phyloP scores from a whole-genome alignment of 495 filamentous ascomycete species.

The Penicillium egyptiacum region DNA sequence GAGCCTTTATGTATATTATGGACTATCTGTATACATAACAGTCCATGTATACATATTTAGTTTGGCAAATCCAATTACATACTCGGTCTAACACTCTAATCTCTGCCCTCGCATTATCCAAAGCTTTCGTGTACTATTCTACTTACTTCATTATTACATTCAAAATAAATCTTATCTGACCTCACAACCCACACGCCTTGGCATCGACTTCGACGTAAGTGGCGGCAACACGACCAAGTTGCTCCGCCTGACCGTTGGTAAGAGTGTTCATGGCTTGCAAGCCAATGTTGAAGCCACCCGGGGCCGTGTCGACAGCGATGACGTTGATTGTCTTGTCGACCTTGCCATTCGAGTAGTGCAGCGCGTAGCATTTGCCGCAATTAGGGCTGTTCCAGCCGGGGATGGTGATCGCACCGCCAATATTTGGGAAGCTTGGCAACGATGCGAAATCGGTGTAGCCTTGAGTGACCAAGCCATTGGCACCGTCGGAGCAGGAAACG shows the following conservation, averaged over 20 bases:
- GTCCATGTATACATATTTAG: neutral
- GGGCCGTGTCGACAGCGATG: slow-evolving; percentile 64
- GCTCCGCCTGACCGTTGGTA: slow-evolving; percentile 55
- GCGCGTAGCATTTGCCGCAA: slow-evolving; percentile 71
- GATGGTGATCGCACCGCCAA: slow-evolving; percentile 64
- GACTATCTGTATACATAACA: slow-evolving; percentile 7
- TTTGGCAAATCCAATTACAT: slow-evolving; percentile 14
- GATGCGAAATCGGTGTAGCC: slow-evolving; percentile 65
- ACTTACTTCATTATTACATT: neutral
- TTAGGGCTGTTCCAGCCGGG: slow-evolving; percentile 55
- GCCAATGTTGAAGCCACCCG: slow-evolving; percentile 62
- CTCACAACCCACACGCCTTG: slow-evolving; percentile 41
- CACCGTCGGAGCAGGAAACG: slow-evolving; percentile 57
- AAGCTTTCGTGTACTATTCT: neutral
- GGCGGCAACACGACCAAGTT: slow-evolving; percentile 58
- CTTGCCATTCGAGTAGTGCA: slow-evolving; percentile 49
- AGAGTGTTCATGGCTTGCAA: slow-evolving; percentile 64
- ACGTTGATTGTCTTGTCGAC: slow-evolving; percentile 60
- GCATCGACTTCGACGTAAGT: slow-evolving; percentile 43
- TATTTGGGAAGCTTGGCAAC: slow-evolving; percentile 55
- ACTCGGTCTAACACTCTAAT: slow-evolving; percentile 2
- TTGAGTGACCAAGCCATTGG: slow-evolving; percentile 63
- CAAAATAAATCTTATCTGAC: neutral
- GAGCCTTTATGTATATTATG: slow-evolving; percentile 14
- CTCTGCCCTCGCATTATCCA: neutral